Evolutionary conservation across 1,284 basidiomycete genomes (phyloP), one percentile per base, ranked within the genome.

Genomic region (Apiotrichum mycotoxinovorans): DNA sequence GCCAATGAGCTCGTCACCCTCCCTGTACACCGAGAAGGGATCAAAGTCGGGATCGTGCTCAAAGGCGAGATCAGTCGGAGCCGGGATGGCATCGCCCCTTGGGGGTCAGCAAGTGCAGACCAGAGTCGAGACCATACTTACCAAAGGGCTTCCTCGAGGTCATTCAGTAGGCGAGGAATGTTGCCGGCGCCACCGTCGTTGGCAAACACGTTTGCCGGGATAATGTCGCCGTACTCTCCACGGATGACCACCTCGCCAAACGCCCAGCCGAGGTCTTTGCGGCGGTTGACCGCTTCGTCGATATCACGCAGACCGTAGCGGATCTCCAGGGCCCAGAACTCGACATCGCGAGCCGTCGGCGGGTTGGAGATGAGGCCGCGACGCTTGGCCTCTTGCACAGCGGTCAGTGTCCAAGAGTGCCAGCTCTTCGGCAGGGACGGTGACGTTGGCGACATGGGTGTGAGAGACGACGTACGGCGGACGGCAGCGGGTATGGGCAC

Each of bases 71-170:
- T 75, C 73, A n/a, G 68, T 71, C 5, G 67, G 61, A 11, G 72
- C 61, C 1, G 73, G 71, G 22, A 66, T 65, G 18, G 72, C 71
- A 34, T 75, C 71, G 25, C 73, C 73, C 70, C 71, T 71, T 38
- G 7, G 22, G 40, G 9, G 56, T 65, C 38, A 65, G 61, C 40
- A 4, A 15, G 4, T 37, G 7, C 17, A n/a, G 25, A 38, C 17
- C 20, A 3, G 18, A n/a, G 33, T 34, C 33, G 15, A 20, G 11
- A 20, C 18, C n/a, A 2, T 0, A 65, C 70, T 51, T 44, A 71
- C 73, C 73, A 75, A 5, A 74, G 43, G 1, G 67, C 70, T 56
- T 74, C 72, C 48, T 75, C 73, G 11, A 75, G 64, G 61, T 75
- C 73, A 45, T 73, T 71, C 27, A 75, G 58, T 20, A 75, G 50